These are phyloP conservation scores for Exophiala viscosa DNA, from an alignment of 2,329 filamentous ascomycete genomes.

Conservation along the genomic window DNA sequence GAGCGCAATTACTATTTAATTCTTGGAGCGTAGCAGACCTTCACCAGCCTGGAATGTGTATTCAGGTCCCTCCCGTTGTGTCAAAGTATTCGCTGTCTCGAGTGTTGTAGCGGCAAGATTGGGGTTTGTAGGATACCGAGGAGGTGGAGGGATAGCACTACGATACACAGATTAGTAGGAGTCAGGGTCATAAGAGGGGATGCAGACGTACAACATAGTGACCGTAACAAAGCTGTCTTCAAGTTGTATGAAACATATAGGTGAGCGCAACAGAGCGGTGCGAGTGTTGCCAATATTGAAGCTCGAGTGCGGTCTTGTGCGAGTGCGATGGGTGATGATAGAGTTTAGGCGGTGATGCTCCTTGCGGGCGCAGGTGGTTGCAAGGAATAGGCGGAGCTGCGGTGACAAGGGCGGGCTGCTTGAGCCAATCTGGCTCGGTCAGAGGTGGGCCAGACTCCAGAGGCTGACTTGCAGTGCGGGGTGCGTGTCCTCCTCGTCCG, in stretches of 20 bases:
- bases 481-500: not conserved
- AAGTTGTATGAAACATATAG: not conserved
- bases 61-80: constrained; percentile 74
- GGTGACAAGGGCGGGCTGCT: no score
- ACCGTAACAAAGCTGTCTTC: not conserved
- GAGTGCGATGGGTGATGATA: not conserved
- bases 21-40: constrained; percentile 51
- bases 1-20: not conserved
- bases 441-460: not conserved
- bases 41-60: constrained; percentile 91
- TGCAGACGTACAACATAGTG: constrained; percentile 27
- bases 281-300: not conserved
- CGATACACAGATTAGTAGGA: constrained; percentile 11
- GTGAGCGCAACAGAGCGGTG: not conserved
- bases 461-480: not conserved
- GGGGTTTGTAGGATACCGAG: constrained; percentile 69
- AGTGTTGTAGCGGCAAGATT: constrained; percentile 70
- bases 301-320: not conserved
- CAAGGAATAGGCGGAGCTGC: no score
- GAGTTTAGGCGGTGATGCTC: not conserved
- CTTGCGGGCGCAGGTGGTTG: not conserved
- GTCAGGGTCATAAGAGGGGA: not conserved
- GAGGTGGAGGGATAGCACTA: constrained; percentile 79
- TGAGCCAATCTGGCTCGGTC: not conserved
- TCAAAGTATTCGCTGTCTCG: constrained; percentile 89